Conservation (phyloP, 768 basidiomycete genomes). For the Solioccasus polychromus region DNA sequence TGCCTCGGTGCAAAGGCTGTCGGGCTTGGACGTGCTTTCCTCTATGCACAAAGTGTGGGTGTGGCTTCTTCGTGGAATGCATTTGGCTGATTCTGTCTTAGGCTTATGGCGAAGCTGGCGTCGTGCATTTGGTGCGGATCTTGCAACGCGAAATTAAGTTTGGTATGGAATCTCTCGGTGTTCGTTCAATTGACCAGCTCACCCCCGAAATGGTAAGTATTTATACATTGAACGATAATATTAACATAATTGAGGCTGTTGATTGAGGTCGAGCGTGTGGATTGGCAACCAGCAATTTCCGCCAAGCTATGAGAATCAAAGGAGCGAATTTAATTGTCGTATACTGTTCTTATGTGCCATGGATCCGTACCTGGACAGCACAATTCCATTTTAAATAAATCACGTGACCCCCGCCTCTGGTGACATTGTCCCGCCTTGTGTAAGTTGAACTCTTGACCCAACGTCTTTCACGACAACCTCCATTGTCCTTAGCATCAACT, state of each 20-base stretch:
- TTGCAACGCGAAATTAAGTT: constrained; percentile 75
- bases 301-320: constrained; percentile 22
- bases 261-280: constrained; percentile 57
- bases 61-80: not conserved
- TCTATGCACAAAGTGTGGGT: constrained; percentile 81
- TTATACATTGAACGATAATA: not conserved
- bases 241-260: constrained; percentile 1
- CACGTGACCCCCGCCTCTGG: constrained; percentile 20
- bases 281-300: constrained; percentile 52
- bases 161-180: constrained; percentile 76
- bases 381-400: not conserved
- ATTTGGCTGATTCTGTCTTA: constrained; percentile 26
- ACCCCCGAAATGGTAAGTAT: constrained; percentile 68
- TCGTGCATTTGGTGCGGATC: constrained; percentile 61
- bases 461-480: constrained; percentile 1
- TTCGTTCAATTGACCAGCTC: constrained; percentile 58
- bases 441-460: constrained; percentile 5
- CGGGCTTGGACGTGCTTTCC: constrained; percentile 81
- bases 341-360: not conserved
- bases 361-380: no score
- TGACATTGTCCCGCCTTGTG: constrained; percentile 11
- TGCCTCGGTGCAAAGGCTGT: constrained; percentile 87
- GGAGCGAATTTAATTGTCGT: not conserved
- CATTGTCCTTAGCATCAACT: not conserved
- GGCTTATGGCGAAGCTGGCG: constrained; percentile 76